These are phyloP conservation scores for Breynia disticha DNA, from an alignment of 441 rosid genomes.

Conservation along the genomic window DNA sequence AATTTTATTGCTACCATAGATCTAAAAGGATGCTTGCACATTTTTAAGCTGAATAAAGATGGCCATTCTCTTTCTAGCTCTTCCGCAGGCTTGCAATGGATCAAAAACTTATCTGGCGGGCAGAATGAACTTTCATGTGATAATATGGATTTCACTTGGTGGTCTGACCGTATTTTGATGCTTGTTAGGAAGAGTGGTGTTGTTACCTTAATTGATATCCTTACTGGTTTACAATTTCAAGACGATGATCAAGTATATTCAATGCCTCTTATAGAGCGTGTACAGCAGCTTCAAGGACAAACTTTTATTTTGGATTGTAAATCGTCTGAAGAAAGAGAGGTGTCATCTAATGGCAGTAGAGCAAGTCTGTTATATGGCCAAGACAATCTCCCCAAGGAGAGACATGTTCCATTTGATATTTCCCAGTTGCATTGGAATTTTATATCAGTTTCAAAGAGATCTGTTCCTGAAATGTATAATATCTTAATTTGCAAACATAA, in stretches of 20 bases:
- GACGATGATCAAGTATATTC: constrained; percentile 48
- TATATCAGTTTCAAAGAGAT: constrained; percentile 68
- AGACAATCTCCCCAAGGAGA: constrained; percentile 27
- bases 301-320: constrained; percentile 60
- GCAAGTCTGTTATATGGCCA: constrained; percentile 21
- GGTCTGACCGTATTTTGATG: constrained; percentile 71
- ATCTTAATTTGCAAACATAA: constrained; percentile 50
- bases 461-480: constrained; percentile 74
- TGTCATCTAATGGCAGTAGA: constrained; percentile 24
- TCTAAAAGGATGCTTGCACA: constrained; percentile 49
- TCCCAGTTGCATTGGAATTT: constrained; percentile 54
- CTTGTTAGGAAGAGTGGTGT: constrained; percentile 49
- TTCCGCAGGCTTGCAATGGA: constrained; percentile 22
- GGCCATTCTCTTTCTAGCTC: constrained; percentile 30
- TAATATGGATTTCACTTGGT: constrained; percentile 80
- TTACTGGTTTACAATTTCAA: constrained; percentile 40
- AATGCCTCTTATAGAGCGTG: constrained; percentile 63
- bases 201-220: constrained; percentile 48
- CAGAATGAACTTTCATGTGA: constrained; percentile 32
- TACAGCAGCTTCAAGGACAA: constrained; percentile 38
- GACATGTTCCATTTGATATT: constrained; percentile 28
- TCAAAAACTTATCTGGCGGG: constrained; percentile 19
- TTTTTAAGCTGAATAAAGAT: constrained; percentile 53
- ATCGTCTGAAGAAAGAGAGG: constrained; percentile 25
- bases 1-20: constrained; percentile 65